Percentiles rank a stretch among this genome's conserved stretches.
Evolutionary conservation across 2,329 filamentous ascomycete species (phyloP).

Genomic region (Colletotrichum abscissum): DNA sequence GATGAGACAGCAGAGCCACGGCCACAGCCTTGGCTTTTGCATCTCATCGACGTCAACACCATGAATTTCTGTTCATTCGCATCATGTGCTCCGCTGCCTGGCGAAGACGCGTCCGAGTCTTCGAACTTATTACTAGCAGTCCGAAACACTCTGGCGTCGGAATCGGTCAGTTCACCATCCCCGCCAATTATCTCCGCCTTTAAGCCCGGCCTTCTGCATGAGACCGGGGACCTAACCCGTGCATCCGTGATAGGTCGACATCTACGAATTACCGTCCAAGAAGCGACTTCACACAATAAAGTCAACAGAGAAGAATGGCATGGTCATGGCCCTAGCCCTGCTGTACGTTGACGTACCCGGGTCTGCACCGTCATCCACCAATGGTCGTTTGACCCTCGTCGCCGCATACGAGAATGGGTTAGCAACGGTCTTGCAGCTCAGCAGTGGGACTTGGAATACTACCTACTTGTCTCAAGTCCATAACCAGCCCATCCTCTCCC

Average conservation of each 20-base stretch:
- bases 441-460: slow-evolving; percentile 55
- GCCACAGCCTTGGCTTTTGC: slow-evolving; percentile 84
- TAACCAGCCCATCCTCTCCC: slow-evolving; percentile 83
- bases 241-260: slow-evolving; percentile 70
- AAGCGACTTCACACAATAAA: slow-evolving; percentile 71
- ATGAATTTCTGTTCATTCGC: slow-evolving; percentile 95
- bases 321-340: slow-evolving; percentile 87
- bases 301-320: slow-evolving; percentile 69
- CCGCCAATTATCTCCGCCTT: slow-evolving; percentile 15
- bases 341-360: slow-evolving; percentile 57
- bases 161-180: slow-evolving; percentile 63
- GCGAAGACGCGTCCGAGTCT: slow-evolving; percentile 3
- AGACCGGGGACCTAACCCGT: slow-evolving; percentile 27
- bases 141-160: slow-evolving; percentile 80
- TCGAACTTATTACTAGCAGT: slow-evolving; percentile 74
- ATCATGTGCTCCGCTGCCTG: slow-evolving; percentile 54
- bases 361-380: slow-evolving; percentile 6
- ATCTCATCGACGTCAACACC: slow-evolving; percentile 87
- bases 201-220: slow-evolving; percentile 10
- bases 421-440: slow-evolving; percentile 72
- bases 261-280: slow-evolving; percentile 85
- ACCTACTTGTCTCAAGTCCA: slow-evolving; percentile 77
- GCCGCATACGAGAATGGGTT: slow-evolving; percentile 90
- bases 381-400: slow-evolving; percentile 66
- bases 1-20: slow-evolving; percentile 63